phyloP scores from a whole-genome alignment of 768 basidiomycete species.

The Suillus subalutaceus region DNA sequence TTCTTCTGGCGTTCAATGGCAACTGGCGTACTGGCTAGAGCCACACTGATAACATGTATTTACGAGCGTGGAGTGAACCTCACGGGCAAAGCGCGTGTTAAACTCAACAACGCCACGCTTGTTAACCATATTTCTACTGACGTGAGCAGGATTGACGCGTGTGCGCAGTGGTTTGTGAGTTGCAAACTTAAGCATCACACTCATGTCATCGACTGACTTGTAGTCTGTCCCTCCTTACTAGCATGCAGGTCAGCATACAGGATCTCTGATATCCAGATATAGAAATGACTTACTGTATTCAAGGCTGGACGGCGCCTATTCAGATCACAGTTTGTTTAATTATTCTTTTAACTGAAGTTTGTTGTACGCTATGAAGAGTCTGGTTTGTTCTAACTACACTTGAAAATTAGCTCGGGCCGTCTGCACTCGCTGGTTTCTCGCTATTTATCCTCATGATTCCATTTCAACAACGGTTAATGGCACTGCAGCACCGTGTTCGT shows the following conservation, averaged over 20 bases:
- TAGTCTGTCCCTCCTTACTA: constrained; percentile 17
- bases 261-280: not conserved
- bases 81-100: constrained; percentile 65
- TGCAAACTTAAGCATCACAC: not conserved
- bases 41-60: constrained; percentile 67
- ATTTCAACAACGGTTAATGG: constrained; percentile 66
- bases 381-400: not conserved
- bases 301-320: constrained; percentile 71
- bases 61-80: constrained; percentile 71
- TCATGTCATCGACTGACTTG: not conserved
- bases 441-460: constrained; percentile 66
- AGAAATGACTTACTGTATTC: constrained; percentile 3
- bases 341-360: constrained; percentile 59
- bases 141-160: constrained; percentile 61
- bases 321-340: constrained; percentile 63
- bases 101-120: constrained; percentile 60
- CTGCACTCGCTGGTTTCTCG: constrained; percentile 71
- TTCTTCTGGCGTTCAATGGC: constrained; percentile 76
- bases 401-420: constrained; percentile 58
- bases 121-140: constrained; percentile 69
- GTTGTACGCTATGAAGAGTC: constrained; percentile 10
- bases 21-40: constrained; percentile 65
- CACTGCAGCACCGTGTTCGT: constrained; percentile 54
- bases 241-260: constrained; percentile 42
- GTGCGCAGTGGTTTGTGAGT: constrained; percentile 76